Evolutionary conservation across 2,329 filamentous ascomycete genomes (phyloP), one percentile per base, ranked within the genome.

Genomic region (Phialophora macrospora): DNA sequence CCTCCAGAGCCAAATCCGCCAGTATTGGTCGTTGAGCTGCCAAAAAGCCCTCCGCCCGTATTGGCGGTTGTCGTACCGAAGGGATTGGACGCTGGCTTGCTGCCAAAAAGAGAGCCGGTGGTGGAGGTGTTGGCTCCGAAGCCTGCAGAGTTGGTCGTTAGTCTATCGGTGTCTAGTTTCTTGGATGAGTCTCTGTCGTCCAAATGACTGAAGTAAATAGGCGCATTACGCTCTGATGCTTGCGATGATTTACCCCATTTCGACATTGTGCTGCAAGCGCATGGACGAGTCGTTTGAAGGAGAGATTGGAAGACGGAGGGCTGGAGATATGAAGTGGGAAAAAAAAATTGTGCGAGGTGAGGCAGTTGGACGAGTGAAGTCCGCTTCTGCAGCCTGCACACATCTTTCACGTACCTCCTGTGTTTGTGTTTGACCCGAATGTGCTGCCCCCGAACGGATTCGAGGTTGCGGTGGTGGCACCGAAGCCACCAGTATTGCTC

Each of bases 361-460:
- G 22, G 51, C 38, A 64, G 57, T 56, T 24, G 48, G 51, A 32
- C 24, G 26, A 38, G 32, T 48, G 17, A 52, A 63, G 61, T 30
- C 55, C 48, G 17, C 20, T 20, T 6, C 44, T 11, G 32, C 20
- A 26, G 58, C 46, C 58, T 60, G 32, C 17, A 11, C 48, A 17
- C 30, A 46, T 32, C 48, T 54, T 26, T 52, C 28, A 68, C 66
- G 51, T 60, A 70, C 66, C 68, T 65, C 63, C 65, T 46, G 62
- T 49, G 41, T 62, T 62, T 38, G 65, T 51, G 48, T 62, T 62
- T 28, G 65, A 60, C 20, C 70, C 69, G 60, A 68, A 68, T n/a
- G 69, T 68, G 60, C 69, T 65, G 22, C 63, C 62, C 41, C 70
- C 70, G 44, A 73, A 73, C 30, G 70, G 69, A 60, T 68, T 72